These are phyloP conservation scores for Mucor saturninus DNA, from an alignment of 371 early-diverging fungal genomes.

Conservation along the genomic window DNA sequence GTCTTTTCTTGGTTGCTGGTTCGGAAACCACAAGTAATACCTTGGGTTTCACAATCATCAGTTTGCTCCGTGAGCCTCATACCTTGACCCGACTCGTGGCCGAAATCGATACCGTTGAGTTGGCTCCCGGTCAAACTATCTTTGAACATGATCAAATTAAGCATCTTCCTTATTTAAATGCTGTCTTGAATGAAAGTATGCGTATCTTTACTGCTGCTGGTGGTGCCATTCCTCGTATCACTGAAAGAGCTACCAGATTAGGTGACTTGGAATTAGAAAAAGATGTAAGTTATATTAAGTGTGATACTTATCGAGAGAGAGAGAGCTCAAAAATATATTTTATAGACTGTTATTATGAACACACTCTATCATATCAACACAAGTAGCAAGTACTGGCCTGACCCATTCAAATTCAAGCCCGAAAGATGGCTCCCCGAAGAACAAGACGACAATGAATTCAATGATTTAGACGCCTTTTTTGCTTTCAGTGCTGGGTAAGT, in stretches of 20 bases:
- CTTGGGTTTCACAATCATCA: conserved; percentile 36
- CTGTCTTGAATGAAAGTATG: conserved; percentile 44
- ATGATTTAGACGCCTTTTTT: conserved; percentile 39
- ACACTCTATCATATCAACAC: conserved; percentile 27
- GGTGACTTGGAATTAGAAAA: conserved; percentile 26
- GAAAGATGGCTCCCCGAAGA: conserved; percentile 41
- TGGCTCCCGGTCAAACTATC: conserved; percentile 18
- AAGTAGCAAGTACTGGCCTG: conserved; percentile 32
- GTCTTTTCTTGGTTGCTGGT: conserved; percentile 47
- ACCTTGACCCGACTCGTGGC: conserved; percentile 28
- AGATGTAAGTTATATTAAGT: conserved; percentile 19
- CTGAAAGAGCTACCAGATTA: conserved; percentile 20
- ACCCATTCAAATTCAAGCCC: conserved; percentile 31
- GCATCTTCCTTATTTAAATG: conserved; percentile 40
- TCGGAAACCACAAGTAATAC: conserved; percentile 48
- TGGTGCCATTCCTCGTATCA: conserved; percentile 28
- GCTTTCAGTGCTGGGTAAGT: conserved; percentile 49
- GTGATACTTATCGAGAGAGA: neutral
- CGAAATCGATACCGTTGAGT: conserved; percentile 34
- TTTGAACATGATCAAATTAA: conserved; percentile 41
- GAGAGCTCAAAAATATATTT: neutral
- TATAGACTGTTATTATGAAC: conserved; percentile 19
- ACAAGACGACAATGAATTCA: conserved; percentile 1
- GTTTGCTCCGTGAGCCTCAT: conserved; percentile 34
- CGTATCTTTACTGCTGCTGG: conserved; percentile 38